Conservation (phyloP, 148 eudicot species). For the Salicornia ramosissima region DNA sequence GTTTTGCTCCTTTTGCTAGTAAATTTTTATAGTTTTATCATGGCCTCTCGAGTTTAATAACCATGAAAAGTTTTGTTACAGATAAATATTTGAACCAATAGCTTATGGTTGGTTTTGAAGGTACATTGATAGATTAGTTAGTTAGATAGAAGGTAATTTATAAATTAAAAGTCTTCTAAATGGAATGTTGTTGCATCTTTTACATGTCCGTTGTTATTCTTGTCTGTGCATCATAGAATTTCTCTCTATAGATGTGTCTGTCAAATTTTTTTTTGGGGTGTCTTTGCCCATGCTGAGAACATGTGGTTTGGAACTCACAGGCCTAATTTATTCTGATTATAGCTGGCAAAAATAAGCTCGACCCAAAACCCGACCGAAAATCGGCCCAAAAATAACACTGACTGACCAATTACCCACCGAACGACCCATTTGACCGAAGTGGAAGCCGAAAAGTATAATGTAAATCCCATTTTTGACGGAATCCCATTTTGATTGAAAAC, state of each 20-base stretch:
- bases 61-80: no score
- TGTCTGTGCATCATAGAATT: neutral
- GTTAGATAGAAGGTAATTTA: neutral
- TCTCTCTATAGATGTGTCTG: neutral
- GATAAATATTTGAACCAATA: neutral
- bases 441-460: no score
- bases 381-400: no score
- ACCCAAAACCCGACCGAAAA: no score
- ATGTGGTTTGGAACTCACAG: conserved; percentile 26
- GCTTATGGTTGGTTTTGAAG: neutral
- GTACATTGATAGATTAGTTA: neutral
- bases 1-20: neutral
- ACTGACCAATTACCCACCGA: no score
- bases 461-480: no score
- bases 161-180: no score
- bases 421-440: no score
- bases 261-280: conserved; percentile 14
- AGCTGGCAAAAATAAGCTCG: no score
- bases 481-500: no score
- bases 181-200: neutral
- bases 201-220: neutral
- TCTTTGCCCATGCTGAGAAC: conserved; percentile 24
- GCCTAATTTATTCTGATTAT: conserved; percentile 23
- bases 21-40: neutral
- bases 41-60: neutral